Conservation (phyloP, 768 basidiomycete species). For the Xerocomellus chrysenteron region DNA sequence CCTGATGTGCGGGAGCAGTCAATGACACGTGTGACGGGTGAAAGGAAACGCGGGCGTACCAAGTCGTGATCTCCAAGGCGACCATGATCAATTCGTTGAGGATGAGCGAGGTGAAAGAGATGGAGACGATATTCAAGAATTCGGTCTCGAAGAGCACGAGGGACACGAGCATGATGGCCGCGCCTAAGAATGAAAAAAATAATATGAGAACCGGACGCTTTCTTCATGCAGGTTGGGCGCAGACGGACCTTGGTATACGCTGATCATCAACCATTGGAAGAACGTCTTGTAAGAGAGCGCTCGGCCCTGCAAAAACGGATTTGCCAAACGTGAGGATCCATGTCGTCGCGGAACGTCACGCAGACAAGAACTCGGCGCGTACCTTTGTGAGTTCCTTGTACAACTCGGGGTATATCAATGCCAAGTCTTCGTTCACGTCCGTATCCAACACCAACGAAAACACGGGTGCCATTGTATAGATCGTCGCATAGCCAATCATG, state of each 20-base stretch:
- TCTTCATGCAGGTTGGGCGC: background rate
- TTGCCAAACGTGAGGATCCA: background rate
- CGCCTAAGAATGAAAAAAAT: slow-evolving; percentile 51
- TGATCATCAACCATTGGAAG: slow-evolving; percentile 97
- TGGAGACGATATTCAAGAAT: slow-evolving; percentile 96
- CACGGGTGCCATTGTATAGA: slow-evolving; percentile 98
- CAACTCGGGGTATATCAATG: slow-evolving; percentile 92
- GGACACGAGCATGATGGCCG: slow-evolving; percentile 98
- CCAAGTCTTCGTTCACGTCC: slow-evolving; percentile 94
- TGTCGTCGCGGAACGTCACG: background rate
- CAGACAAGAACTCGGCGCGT: background rate
- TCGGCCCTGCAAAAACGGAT: slow-evolving; percentile 63
- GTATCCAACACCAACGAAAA: slow-evolving; percentile 95
- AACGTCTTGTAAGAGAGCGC: slow-evolving; percentile 96
- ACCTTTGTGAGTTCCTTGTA: slow-evolving; percentile 99
- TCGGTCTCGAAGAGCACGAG: slow-evolving; percentile 95
- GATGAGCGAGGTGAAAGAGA: slow-evolving; percentile 94
- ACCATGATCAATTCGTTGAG: slow-evolving; percentile 99
- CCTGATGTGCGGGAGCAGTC: slow-evolving; percentile 43
- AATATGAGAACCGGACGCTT: background rate
- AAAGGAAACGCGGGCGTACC: slow-evolving; percentile 44
- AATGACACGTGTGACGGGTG: background rate
- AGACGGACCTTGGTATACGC: slow-evolving; percentile 85
- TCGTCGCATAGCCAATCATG: slow-evolving; percentile 93
- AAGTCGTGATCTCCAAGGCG: slow-evolving; percentile 95